These are phyloP conservation scores for Sugiyamaella qingdaonensis DNA, from an alignment of 805 yeast genomes.

Conservation along the genomic window DNA sequence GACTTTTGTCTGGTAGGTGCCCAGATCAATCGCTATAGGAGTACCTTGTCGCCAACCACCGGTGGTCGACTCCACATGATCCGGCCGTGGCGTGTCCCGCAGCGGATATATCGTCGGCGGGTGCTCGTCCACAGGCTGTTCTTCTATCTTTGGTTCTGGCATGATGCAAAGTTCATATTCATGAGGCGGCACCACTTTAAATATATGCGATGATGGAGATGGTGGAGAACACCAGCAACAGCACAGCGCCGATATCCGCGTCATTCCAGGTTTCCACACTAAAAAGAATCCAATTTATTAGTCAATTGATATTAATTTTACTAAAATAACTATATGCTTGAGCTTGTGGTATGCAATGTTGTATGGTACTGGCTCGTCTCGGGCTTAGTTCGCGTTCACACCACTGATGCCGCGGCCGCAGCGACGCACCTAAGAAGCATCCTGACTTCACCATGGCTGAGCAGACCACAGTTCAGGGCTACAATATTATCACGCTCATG, in stretches of 20 bases:
- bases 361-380: too few species aligned
- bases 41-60: slow-evolving; percentile 47
- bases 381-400: too few species aligned
- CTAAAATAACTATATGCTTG: too few species aligned
- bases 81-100: slow-evolving; percentile 25
- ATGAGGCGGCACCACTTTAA: neutral
- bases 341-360: too few species aligned
- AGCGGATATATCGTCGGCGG: slow-evolving; percentile 21
- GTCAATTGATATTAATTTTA: too few species aligned
- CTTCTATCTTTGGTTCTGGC: neutral
- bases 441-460: slow-evolving; percentile 1
- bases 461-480: slow-evolving; percentile 61
- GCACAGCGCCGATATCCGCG: too few species aligned
- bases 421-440: neutral
- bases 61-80: slow-evolving; percentile 41
- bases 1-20: slow-evolving; percentile 47
- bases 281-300: too few species aligned
- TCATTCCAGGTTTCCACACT: too few species aligned
- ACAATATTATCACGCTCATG: slow-evolving; percentile 75
- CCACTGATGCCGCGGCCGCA: too few species aligned
- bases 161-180: neutral
- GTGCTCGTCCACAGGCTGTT: neutral
- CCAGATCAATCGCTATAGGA: slow-evolving; percentile 90
- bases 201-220: too few species aligned
- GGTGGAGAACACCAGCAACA: too few species aligned